Conservation (phyloP, 2,329 filamentous ascomycete genomes). For the Penicillium vulpinum region DNA sequence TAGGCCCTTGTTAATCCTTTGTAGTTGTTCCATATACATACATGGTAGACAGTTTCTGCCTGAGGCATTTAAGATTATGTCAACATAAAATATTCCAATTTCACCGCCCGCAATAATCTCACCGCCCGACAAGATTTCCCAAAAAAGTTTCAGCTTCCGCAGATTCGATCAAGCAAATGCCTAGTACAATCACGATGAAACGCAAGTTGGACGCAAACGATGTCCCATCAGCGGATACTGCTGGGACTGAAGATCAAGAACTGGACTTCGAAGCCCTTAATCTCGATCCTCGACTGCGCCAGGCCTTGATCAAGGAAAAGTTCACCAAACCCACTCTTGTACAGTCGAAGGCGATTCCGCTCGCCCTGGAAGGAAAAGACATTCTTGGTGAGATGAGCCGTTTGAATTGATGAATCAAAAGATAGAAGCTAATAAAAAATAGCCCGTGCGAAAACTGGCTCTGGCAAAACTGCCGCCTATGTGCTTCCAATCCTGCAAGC, state of each 20-base stretch:
- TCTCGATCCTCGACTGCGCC: conserved; percentile 80
- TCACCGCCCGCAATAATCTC: conserved; percentile 31
- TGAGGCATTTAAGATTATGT: conserved; percentile 5
- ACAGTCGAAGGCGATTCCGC: conserved; percentile 81
- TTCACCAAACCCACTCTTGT: conserved; percentile 86
- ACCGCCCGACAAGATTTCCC: conserved; percentile 40
- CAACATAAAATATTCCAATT: not conserved
- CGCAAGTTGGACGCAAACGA: conserved; percentile 52
- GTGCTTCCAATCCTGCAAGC: conserved; percentile 83
- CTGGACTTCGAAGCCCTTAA: conserved; percentile 72
- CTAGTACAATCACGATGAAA: conserved; percentile 44
- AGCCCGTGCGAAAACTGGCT: conserved; percentile 91
- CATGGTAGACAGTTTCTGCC: not conserved
- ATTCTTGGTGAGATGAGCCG: conserved; percentile 59
- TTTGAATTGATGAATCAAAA: not conserved
- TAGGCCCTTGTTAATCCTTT: not conserved
- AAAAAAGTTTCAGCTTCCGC: conserved; percentile 15
- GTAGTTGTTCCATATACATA: not conserved
- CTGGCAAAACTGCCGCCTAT: conserved; percentile 97
- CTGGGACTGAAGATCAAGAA: conserved; percentile 32
- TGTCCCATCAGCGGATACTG: conserved; percentile 42
- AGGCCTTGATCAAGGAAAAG: conserved; percentile 80
- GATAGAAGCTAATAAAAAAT: conserved; percentile 21
- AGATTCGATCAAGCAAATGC: conserved; percentile 8
- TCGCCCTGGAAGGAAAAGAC: conserved; percentile 84